Percentiles rank a stretch among this genome's conserved stretches.
These are phyloP conservation scores for Amphicarpaea edgeworthii DNA, from an alignment of 306 rosid species.

Conservation along the genomic window DNA sequence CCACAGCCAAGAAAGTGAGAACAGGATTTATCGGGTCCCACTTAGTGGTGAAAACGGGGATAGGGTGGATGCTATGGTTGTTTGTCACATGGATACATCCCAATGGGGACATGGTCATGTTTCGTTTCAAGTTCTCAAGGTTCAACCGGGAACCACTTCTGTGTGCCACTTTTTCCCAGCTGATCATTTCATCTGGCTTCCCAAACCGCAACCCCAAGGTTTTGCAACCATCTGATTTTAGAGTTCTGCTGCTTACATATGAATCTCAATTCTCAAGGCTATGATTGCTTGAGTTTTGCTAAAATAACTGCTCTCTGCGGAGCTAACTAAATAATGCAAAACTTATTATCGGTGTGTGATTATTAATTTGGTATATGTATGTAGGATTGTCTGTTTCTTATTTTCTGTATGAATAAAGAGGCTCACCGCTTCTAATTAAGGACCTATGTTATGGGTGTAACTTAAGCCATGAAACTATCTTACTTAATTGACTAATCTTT, in stretches of 20 bases:
- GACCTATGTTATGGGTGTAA: too few species aligned
- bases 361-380: not conserved
- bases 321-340: not conserved
- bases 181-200: slow-evolving; percentile 67
- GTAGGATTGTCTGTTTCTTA: not conserved
- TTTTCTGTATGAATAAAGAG: too few species aligned
- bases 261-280: not conserved
- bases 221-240: slow-evolving; percentile 20
- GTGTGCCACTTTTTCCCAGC: slow-evolving; percentile 92
- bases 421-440: too few species aligned
- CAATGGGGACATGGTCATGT: slow-evolving; percentile 72
- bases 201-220: slow-evolving; percentile 31
- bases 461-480: too few species aligned
- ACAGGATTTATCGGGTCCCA: slow-evolving; percentile 54
- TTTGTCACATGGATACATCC: slow-evolving; percentile 86
- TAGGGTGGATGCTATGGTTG: slow-evolving; percentile 65
- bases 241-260: not conserved
- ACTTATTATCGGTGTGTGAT: not conserved
- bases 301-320: not conserved
- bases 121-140: slow-evolving; percentile 65
- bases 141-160: slow-evolving; percentile 63
- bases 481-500: too few species aligned
- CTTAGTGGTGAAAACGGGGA: slow-evolving; percentile 73
- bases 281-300: slow-evolving; percentile 18
- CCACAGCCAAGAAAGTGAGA: slow-evolving; percentile 65